Percentiles rank a stretch among this genome's conserved stretches.
These are phyloP conservation scores for Candida sp. DNA, from an alignment of 1,139 yeast species.

Conservation along the genomic window DNA sequence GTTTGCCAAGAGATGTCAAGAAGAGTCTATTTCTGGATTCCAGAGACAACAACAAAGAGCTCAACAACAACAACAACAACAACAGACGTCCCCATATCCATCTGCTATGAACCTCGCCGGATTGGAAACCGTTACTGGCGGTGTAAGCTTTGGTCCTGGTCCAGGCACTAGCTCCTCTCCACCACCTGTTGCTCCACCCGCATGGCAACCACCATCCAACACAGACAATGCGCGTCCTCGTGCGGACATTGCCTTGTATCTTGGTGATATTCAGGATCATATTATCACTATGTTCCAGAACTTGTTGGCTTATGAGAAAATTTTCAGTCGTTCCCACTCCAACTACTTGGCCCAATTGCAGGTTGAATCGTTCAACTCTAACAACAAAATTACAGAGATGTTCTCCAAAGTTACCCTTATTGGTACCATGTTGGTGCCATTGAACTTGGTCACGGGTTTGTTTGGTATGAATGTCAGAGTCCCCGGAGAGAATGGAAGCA, in stretches of 20 bases:
- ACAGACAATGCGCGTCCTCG: slow-evolving; percentile 61
- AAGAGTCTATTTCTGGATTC: slow-evolving; percentile 30
- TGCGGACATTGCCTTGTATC: slow-evolving; percentile 82
- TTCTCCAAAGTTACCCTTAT: slow-evolving; percentile 87
- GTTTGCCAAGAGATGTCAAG: slow-evolving; percentile 97
- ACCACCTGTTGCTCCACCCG: slow-evolving; percentile 4
- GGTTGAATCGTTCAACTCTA: slow-evolving; percentile 87
- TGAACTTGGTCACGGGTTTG: slow-evolving; percentile 88
- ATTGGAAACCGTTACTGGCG: background rate
- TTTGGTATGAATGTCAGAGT: slow-evolving; percentile 96
- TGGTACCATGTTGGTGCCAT: slow-evolving; percentile 91
- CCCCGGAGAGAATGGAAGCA: slow-evolving; percentile 63
- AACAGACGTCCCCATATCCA: slow-evolving; percentile 2
- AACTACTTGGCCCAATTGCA: slow-evolving; percentile 94
- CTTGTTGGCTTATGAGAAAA: slow-evolving; percentile 87
- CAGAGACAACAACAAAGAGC: slow-evolving; percentile 24
- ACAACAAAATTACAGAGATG: slow-evolving; percentile 84
- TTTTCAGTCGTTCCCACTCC: slow-evolving; percentile 89
- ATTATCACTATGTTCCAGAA: slow-evolving; percentile 96
- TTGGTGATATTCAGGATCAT: slow-evolving; percentile 99
- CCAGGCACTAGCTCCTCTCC: background rate
- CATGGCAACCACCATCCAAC: slow-evolving; percentile 11
- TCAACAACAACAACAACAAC: slow-evolving; percentile 6
- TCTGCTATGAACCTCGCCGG: slow-evolving; percentile 2
- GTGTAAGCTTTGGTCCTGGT: slow-evolving; percentile 5